Percentiles rank a stretch among this genome's conserved stretches.
Evolutionary conservation across 2,329 filamentous ascomycete genomes (phyloP).

Genomic region (Mycosphaerella sp.): DNA sequence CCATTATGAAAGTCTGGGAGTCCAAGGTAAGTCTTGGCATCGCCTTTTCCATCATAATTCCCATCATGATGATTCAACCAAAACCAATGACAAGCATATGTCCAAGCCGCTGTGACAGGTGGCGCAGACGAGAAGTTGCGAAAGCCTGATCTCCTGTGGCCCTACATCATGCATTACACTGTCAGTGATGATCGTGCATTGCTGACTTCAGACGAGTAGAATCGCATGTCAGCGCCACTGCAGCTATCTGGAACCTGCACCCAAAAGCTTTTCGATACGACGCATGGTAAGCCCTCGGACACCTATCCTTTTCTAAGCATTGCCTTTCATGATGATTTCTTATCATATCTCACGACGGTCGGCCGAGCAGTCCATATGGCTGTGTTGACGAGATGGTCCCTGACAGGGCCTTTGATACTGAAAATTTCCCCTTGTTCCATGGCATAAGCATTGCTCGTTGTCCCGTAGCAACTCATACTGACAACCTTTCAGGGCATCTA

Average conservation of each 20-base stretch:
- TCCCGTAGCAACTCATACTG: neutral
- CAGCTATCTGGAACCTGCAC: too few species aligned
- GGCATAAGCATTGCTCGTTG: neutral
- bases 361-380: slow-evolving; percentile 35
- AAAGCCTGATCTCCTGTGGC: slow-evolving; percentile 22
- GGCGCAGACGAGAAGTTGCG: slow-evolving; percentile 33
- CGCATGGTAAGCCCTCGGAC: slow-evolving; percentile 4
- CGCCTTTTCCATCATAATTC: neutral
- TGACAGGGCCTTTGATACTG: slow-evolving; percentile 34
- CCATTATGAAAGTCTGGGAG: too few species aligned
- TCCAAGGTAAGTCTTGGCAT: slow-evolving; percentile 6
- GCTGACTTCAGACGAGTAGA: neutral
- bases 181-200: neutral
- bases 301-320: neutral
- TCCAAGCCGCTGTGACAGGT: slow-evolving; percentile 37
- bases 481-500: neutral
- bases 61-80: slow-evolving; percentile 32
- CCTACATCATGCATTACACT: neutral
- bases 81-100: slow-evolving; percentile 39
- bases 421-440: slow-evolving; percentile 10
- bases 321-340: slow-evolving; percentile 32
- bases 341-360: slow-evolving; percentile 39
- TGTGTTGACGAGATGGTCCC: slow-evolving; percentile 38
- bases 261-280: neutral
- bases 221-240: too few species aligned